Evolutionary conservation across 2,329 filamentous ascomycete species (phyloP).

Genomic region (Colletotrichum agaves): DNA sequence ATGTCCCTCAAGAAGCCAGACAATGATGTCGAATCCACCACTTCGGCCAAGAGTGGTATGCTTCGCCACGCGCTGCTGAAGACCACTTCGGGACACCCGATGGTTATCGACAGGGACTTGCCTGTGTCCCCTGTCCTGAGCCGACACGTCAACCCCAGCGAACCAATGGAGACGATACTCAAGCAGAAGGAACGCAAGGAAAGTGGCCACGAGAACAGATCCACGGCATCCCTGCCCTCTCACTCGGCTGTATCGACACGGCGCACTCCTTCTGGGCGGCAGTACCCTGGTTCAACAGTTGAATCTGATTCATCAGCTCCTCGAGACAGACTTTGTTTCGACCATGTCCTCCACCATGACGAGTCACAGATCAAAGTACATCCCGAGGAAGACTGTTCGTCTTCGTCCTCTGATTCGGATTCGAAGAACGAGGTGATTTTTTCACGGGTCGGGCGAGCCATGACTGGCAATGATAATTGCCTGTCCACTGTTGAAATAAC

Average conservation of each 20-base stretch:
- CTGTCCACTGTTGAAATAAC: constrained; percentile 31
- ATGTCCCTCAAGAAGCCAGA: constrained; percentile 34
- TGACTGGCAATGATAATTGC: constrained; percentile 35
- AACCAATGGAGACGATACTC: constrained; percentile 1
- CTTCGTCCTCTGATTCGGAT: not conserved
- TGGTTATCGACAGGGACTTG: constrained; percentile 39
- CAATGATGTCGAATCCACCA: not conserved
- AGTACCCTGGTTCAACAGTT: not conserved
- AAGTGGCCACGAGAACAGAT: constrained; percentile 1
- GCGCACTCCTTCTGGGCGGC: not conserved
- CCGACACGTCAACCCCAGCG: constrained; percentile 13
- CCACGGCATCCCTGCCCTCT: not conserved
- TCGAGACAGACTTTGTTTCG: constrained; percentile 31
- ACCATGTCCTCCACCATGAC: constrained; percentile 33
- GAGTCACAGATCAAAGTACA: constrained; percentile 34
- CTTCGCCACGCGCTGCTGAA: constrained; percentile 43
- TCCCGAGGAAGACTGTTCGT: constrained; percentile 21
- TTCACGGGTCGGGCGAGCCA: constrained; percentile 38
- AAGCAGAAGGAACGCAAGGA: not conserved
- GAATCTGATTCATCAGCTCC: not conserved
- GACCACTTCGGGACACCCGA: constrained; percentile 35
- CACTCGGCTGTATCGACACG: not conserved
- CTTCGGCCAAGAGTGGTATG: constrained; percentile 24
- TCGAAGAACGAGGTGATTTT: constrained; percentile 37
- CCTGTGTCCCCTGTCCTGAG: constrained; percentile 39